Base-by-base conservation (phyloP, 805 yeast species). In the Cyberlindnera euphorbiiphila region DNA sequence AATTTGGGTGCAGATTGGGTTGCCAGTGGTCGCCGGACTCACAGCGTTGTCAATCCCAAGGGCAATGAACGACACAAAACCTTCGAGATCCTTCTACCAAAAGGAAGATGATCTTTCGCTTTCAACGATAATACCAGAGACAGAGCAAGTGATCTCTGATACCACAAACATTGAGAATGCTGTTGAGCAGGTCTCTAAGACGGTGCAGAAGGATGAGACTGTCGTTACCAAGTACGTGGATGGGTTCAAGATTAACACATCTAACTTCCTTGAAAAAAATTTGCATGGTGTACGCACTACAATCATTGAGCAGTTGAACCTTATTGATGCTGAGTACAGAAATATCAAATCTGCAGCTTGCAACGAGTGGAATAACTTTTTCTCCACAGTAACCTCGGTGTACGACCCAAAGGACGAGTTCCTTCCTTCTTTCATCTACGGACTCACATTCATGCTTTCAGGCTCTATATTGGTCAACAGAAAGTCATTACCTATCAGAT, bases 391-490 rank as follows among this genome's bases (percentile, higher is more conserved):
- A 16, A 34, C 47, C 3, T 51, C 60, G 1, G 42, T 55, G 13
- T 55, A 55, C 29, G 55, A 55, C 22, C 51, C 56, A 30, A 39
- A 29, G 22, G 60, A 55, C 29, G 45, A 52, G 20, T 55, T 55
- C 45, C 65, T 80, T 39, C 85, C 85, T 14, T 64, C 66, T 29
- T 54, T 71, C 27, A 68, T 78, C 34, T 72, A 74, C 49, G 72
- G 78, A 6, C 58, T 79, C 26, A 76, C 84, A 1, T 64, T 71
- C 6, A 59, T 79, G 4, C 68, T 80, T 43, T 51, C 76, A 2
- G 82, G 83, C 10, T 75, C 83, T 3, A 72, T 80, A 39, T 43
- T 74, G 23, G 74, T 66, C 12, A 65, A 68, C 40, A 70, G 64
- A 44, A 65, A 73, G 47, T 50, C 70, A 1, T 54, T 76, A 9